These are phyloP conservation scores for Phytophthora cajani DNA, from an alignment of 352 stramenopile genomes.

Conservation along the genomic window DNA sequence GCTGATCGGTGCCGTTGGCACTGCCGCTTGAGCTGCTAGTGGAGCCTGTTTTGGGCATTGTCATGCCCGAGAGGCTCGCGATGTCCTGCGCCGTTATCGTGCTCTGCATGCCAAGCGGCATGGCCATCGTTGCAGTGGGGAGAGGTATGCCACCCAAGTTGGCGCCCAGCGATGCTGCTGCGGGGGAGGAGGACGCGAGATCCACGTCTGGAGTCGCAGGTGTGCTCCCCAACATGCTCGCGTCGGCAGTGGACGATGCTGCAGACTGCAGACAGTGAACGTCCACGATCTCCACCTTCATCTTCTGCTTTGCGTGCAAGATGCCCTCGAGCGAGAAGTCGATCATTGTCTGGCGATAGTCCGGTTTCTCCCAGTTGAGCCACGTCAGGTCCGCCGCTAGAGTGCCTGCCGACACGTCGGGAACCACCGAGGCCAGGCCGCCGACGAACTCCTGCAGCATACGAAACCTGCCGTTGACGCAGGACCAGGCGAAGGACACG, in stretches of 20 bases:
- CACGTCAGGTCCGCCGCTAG: conserved; percentile 47
- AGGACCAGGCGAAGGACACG: conserved; percentile 70
- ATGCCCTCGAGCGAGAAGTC: conserved; percentile 74
- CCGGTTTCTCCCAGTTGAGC: conserved; percentile 73
- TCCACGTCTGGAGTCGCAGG: conserved; percentile 26
- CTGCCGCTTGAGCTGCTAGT: conserved; percentile 3
- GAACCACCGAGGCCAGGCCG: conserved; percentile 52
- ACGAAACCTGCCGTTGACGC: conserved; percentile 52
- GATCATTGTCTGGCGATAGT: conserved; percentile 65
- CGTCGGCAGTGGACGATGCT: conserved; percentile 12
- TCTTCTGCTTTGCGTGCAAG: conserved; percentile 71
- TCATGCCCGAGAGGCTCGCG: conserved; percentile 21
- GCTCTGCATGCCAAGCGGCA: conserved; percentile 35
- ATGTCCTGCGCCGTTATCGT: conserved; percentile 34
- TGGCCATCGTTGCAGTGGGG: conserved; percentile 12
- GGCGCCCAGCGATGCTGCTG: conserved; percentile 15
- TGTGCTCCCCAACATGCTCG: conserved; percentile 7
- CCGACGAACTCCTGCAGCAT: conserved; percentile 69
- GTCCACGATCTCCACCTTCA: conserved; percentile 67
- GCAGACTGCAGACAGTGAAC: conserved; percentile 43
- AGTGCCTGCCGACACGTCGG: conserved; percentile 38
- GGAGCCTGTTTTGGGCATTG: conserved; percentile 22
- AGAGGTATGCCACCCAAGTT: conserved; percentile 26
- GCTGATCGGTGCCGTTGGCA: conserved; percentile 11
- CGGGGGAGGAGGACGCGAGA: conserved; percentile 15